Percentiles rank a stretch among this genome's conserved stretches.
These are phyloP conservation scores for Spathaspora sp. DNA, from an alignment of 1,139 yeast species.

Conservation along the genomic window DNA sequence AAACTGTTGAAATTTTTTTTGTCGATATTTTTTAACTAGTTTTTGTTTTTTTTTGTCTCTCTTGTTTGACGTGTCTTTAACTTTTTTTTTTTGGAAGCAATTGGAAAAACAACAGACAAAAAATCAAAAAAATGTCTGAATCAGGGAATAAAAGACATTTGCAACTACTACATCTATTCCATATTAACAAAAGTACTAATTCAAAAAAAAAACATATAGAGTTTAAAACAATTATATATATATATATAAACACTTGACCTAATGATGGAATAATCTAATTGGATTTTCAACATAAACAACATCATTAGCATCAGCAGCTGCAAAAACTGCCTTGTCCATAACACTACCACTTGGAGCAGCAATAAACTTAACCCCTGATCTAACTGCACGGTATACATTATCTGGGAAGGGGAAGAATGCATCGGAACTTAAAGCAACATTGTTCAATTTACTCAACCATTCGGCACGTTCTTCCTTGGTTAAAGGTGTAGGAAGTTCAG, in stretches of 20 bases:
- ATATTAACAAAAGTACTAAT: not conserved
- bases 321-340: conserved; percentile 94
- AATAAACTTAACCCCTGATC: conserved; percentile 91
- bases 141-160: too few relatives aligned
- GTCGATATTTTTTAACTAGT: conserved; percentile 3
- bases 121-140: too few relatives aligned
- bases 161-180: not conserved
- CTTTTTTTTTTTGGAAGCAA: too few relatives aligned
- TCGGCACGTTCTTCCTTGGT: conserved; percentile 81
- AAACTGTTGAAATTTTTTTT: not conserved
- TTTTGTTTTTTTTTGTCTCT: too few relatives aligned
- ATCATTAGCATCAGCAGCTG: conserved; percentile 88
- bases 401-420: conserved; percentile 99
- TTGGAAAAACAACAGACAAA: too few relatives aligned
- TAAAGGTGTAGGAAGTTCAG: conserved; percentile 76
- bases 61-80: conserved; percentile 6
- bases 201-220: not conserved
- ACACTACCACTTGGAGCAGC: conserved; percentile 98
- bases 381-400: conserved; percentile 94
- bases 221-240: not conserved
- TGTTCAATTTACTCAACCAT: conserved; percentile 76
- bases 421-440: conserved; percentile 92
- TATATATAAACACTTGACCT: conserved; percentile 12
- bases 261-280: conserved; percentile 97
- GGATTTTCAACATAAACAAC: conserved; percentile 93